Evolutionary conservation across 2,329 filamentous ascomycete genomes (phyloP).

Genomic region (Lasiodiplodia citricola): DNA sequence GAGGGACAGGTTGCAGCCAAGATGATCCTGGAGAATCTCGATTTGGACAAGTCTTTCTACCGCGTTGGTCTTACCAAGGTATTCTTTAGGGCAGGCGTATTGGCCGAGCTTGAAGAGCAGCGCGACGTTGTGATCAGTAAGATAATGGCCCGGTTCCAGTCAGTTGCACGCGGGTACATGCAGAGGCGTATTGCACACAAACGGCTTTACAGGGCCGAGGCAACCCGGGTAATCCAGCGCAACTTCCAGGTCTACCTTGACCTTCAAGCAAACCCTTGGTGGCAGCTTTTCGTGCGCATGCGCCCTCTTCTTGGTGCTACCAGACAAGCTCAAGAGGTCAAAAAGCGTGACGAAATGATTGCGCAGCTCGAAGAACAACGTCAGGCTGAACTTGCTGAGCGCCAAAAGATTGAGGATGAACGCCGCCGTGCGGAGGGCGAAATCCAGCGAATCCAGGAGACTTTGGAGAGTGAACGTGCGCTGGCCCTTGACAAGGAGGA

Average conservation of each 20-base stretch:
- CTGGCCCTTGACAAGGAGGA: constrained; percentile 97
- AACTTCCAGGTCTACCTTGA: constrained; percentile 94
- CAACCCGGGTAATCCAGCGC: constrained; percentile 89
- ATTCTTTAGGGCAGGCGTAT: constrained; percentile 94
- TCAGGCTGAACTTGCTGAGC: constrained; percentile 73
- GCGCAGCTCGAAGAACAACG: constrained; percentile 84
- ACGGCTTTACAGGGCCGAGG: constrained; percentile 90
- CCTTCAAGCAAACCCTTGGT: constrained; percentile 94
- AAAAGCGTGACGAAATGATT: constrained; percentile 93
- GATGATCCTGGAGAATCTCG: constrained; percentile 87
- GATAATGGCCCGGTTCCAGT: constrained; percentile 93
- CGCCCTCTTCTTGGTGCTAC: constrained; percentile 92
- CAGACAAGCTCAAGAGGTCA: constrained; percentile 89
- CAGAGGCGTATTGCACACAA: constrained; percentile 91
- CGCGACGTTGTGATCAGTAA: constrained; percentile 90
- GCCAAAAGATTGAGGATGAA: constrained; percentile 86
- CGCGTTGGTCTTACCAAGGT: constrained; percentile 96
- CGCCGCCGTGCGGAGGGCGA: constrained; percentile 85
- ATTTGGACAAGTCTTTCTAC: constrained; percentile 83
- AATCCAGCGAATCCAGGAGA: constrained; percentile 88
- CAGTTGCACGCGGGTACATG: constrained; percentile 85
- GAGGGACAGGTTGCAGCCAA: constrained; percentile 86
- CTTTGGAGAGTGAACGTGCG: constrained; percentile 93
- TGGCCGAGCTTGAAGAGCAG: constrained; percentile 96
- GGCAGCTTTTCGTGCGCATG: constrained; percentile 94